These are phyloP conservation scores for Aaosphaeria arxii DNA, from an alignment of 2,329 filamentous ascomycete species.

Conservation along the genomic window DNA sequence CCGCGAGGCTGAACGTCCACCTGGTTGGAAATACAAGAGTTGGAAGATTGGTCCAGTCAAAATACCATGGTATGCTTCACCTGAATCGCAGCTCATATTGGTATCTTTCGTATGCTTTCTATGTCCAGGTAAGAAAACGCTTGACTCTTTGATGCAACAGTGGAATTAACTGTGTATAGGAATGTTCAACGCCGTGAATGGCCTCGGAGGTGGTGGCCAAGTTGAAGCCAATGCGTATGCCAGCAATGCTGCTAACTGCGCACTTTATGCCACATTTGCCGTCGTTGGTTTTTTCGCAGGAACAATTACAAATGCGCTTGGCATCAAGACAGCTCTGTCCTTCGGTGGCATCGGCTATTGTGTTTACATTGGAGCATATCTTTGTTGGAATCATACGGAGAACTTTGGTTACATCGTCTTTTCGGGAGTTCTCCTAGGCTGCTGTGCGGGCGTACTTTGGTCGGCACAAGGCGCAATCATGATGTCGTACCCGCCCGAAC, in stretches of 20 bases:
- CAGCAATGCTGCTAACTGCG: slow-evolving; percentile 61
- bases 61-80: slow-evolving; percentile 44
- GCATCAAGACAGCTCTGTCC: slow-evolving; percentile 62
- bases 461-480: slow-evolving; percentile 77
- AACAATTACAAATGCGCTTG: slow-evolving; percentile 70
- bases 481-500: slow-evolving; percentile 80
- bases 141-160: slow-evolving; percentile 1
- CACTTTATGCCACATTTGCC: slow-evolving; percentile 67
- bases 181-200: slow-evolving; percentile 49
- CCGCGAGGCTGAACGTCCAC: slow-evolving; percentile 15
- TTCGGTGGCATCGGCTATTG: slow-evolving; percentile 73
- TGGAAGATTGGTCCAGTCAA: slow-evolving; percentile 36
- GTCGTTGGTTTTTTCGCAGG: slow-evolving; percentile 61
- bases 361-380: slow-evolving; percentile 66
- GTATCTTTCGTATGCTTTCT: slow-evolving; percentile 50
- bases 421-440: slow-evolving; percentile 67
- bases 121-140: slow-evolving; percentile 35
- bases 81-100: slow-evolving; percentile 43
- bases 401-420: slow-evolving; percentile 70
- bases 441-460: slow-evolving; percentile 76
- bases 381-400: slow-evolving; percentile 64
- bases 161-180: slow-evolving; percentile 10
- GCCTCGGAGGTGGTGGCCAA: slow-evolving; percentile 45
- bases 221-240: slow-evolving; percentile 45
- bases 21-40: slow-evolving; percentile 43